These are phyloP conservation scores for Pyrenophora seminiperda DNA, from an alignment of 2,329 filamentous ascomycete genomes.

Conservation along the genomic window DNA sequence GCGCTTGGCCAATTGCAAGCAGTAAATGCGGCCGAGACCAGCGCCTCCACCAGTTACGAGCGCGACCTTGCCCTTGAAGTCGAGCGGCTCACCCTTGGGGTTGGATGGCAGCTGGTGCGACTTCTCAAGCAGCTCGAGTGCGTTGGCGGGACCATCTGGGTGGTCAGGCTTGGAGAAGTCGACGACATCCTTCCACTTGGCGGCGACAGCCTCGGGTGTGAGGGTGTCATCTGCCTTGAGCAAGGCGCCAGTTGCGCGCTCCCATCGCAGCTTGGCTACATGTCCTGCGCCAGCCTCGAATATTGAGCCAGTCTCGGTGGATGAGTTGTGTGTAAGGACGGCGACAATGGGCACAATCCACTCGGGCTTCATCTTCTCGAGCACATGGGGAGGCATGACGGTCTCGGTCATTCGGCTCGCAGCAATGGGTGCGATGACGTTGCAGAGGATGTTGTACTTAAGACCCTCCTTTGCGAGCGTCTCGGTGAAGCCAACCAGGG, in stretches of 20 bases:
- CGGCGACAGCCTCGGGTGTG: conserved; percentile 84
- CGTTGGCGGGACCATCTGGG: conserved; percentile 84
- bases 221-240: conserved; percentile 87
- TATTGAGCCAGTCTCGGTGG: conserved; percentile 86
- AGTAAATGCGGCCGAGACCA: conserved; percentile 86
- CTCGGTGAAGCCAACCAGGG: conserved; percentile 95
- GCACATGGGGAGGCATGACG: conserved; percentile 90
- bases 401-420: conserved; percentile 96
- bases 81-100: conserved; percentile 39
- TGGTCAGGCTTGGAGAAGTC: conserved; percentile 86
- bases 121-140: conserved; percentile 68
- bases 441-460: conserved; percentile 97
- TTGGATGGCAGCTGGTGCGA: conserved; percentile 38
- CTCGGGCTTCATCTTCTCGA: conserved; percentile 84
- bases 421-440: conserved; percentile 93
- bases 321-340: conserved; percentile 82
- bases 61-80: conserved; percentile 48
- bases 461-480: conserved; percentile 95
- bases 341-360: conserved; percentile 96
- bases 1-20: conserved; percentile 81
- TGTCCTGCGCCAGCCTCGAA: conserved; percentile 94
- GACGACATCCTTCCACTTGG: conserved; percentile 85
- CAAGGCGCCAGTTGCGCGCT: conserved; percentile 85
- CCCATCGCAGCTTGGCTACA: conserved; percentile 92
- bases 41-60: conserved; percentile 46